Evolutionary conservation across 352 stramenopile species (phyloP).

Genomic region (Pythium volutum): DNA sequence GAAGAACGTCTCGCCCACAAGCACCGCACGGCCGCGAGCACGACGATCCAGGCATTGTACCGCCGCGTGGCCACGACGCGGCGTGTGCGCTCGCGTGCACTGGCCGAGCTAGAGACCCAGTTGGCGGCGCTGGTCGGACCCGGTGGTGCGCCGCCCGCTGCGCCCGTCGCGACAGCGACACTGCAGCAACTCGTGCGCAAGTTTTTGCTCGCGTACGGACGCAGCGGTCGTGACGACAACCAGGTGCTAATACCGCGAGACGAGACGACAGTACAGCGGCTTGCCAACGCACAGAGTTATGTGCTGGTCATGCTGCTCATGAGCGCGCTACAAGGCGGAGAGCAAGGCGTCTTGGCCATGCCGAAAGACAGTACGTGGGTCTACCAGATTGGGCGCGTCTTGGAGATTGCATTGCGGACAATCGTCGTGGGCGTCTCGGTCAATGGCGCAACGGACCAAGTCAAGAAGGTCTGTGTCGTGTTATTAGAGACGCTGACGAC

Average conservation of each 20-base stretch:
- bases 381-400: slow-evolving; percentile 33
- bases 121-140: slow-evolving; percentile 33
- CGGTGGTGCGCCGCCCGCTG: slow-evolving; percentile 31
- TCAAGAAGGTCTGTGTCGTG: slow-evolving; percentile 44
- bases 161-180: slow-evolving; percentile 24
- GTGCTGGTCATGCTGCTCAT: slow-evolving; percentile 59
- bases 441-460: slow-evolving; percentile 18
- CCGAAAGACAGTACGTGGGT: slow-evolving; percentile 38
- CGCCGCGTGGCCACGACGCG: slow-evolving; percentile 31
- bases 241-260: neutral
- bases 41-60: slow-evolving; percentile 46
- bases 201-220: slow-evolving; percentile 41
- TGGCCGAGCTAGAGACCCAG: slow-evolving; percentile 40
- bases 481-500: slow-evolving; percentile 47
- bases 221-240: slow-evolving; percentile 11
- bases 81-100: slow-evolving; percentile 30
- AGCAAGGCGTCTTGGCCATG: slow-evolving; percentile 28
- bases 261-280: slow-evolving; percentile 15
- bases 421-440: slow-evolving; percentile 26
- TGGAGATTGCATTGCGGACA: slow-evolving; percentile 39
- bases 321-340: slow-evolving; percentile 38
- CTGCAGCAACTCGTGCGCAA: slow-evolving; percentile 36
- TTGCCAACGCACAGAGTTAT: slow-evolving; percentile 55
- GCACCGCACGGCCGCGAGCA: slow-evolving; percentile 37
- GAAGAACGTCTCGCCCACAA: slow-evolving; percentile 52